Evolutionary conservation across 139 green algal genomes (phyloP), one percentile per base, ranked within the genome.

Genomic region (Chlorella sorokiniana): DNA sequence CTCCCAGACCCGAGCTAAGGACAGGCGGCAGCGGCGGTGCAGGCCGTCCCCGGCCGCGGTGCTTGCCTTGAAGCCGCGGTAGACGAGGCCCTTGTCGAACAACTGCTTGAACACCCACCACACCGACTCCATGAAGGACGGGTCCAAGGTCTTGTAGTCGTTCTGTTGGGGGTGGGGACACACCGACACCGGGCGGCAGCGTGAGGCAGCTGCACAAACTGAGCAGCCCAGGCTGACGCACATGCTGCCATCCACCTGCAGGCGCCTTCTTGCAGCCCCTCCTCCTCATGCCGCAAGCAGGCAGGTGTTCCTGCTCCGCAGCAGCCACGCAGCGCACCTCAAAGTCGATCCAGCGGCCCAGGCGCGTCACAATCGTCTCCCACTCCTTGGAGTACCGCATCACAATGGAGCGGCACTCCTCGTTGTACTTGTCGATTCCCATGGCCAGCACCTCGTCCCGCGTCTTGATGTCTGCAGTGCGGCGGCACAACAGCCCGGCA

Each of bases 321-420:
- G 33, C 40, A 27, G 6, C 40, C 18, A n/a, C n/a, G 31, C 33
- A 10, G 2, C 81, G 1, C 67, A 82, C 82, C 64, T 98, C 83
- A 81, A 99, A 99, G 89, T 99, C 97, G 82, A 99, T 99, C 97
- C 97, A 99, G 42, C 97, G 92, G 0, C 97, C 97, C 44, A 98
- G 83, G n/a, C 97, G 90, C 44, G 89, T 90, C 48, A 99, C 92
- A 4, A 94, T 98, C 71, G 89, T 91, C 85, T 97, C 91, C 97
- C 97, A 99, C 82, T 99, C 96, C 44, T 90, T 88, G 23, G 95
- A 95, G 85, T 98, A 99, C 76, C 95, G 88, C 97, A 99, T 99
- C 35, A 99, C 97, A 78, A 99, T 99, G 84, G 73, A 89, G 33
- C 97, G 87, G 92, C 97, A 99, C 89, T 99, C 96, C 89, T 99